Percentiles rank a stretch among this genome's conserved stretches.
phyloP scores from a whole-genome alignment of 306 rosid genomes.

The Castanea crenata region DNA sequence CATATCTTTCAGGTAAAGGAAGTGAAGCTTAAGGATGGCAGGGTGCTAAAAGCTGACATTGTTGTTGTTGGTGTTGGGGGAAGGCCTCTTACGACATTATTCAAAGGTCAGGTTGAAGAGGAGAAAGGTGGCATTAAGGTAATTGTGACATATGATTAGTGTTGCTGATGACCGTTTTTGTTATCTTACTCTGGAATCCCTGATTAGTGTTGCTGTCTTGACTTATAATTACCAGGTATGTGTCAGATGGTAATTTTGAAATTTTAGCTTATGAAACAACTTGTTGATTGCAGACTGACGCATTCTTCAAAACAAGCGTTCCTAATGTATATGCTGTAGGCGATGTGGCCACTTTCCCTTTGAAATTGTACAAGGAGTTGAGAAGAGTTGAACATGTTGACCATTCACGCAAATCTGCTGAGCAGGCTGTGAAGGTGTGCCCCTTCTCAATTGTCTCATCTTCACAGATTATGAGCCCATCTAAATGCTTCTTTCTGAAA shows the following conservation, averaged over 20 bases:
- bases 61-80: conserved; percentile 97
- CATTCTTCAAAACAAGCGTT: conserved; percentile 76
- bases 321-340: conserved; percentile 95
- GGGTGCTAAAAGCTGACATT: conserved; percentile 85
- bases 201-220: neutral
- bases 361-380: conserved; percentile 76
- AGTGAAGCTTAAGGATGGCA: conserved; percentile 91
- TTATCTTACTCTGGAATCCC: neutral
- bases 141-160: neutral
- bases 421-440: conserved; percentile 90
- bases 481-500: neutral
- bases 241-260: neutral
- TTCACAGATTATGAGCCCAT: conserved; percentile 1
- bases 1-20: conserved; percentile 67
- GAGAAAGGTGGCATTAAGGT: conserved; percentile 97
- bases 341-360: conserved; percentile 92
- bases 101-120: conserved; percentile 97
- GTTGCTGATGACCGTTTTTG: neutral
- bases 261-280: neutral
- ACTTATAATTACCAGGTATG: neutral
- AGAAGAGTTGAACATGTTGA: conserved; percentile 98
- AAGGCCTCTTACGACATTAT: conserved; percentile 68
- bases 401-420: conserved; percentile 99
- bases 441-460: conserved; percentile 8
- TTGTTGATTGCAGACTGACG: conserved; percentile 68